Evolutionary conservation across 1,139 yeast genomes (phyloP).

Genomic region (Hansenula sp.): DNA sequence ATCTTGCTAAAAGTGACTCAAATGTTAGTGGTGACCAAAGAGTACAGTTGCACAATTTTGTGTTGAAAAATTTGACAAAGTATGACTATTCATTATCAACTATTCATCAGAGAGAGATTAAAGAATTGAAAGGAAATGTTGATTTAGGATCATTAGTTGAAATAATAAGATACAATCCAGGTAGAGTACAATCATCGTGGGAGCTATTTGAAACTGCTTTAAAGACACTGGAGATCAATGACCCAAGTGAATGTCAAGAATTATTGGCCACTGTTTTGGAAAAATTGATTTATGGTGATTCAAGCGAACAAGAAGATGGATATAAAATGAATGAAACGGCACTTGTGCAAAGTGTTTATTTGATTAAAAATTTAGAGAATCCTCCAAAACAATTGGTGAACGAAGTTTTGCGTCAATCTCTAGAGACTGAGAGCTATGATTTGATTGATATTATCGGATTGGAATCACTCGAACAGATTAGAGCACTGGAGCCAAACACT

Average conservation of each 20-base stretch:
- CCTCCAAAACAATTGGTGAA: slow-evolving; percentile 1
- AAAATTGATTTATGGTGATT: slow-evolving; percentile 22
- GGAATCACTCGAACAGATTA: neutral
- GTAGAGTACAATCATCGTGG: slow-evolving; percentile 21
- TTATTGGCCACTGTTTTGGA: slow-evolving; percentile 11
- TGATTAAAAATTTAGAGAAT: neutral
- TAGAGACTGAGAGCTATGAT: neutral
- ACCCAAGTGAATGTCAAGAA: slow-evolving; percentile 3
- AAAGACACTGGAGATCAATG: neutral
- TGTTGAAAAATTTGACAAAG: slow-evolving; percentile 11
- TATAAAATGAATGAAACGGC: slow-evolving; percentile 7
- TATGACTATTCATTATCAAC: slow-evolving; percentile 16
- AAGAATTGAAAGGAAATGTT: slow-evolving; percentile 8
- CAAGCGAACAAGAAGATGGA: slow-evolving; percentile 15
- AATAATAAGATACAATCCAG: slow-evolving; percentile 19
- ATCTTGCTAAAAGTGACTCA: neutral
- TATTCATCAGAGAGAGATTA: slow-evolving; percentile 12
- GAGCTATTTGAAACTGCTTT: slow-evolving; percentile 17
- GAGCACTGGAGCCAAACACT: neutral
- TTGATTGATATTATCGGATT: neutral
- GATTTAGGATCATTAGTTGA: slow-evolving; percentile 11
- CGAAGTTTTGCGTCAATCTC: slow-evolving; percentile 3
- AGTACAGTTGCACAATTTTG: slow-evolving; percentile 15
- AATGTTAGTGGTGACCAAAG: neutral
- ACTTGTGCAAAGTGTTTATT: slow-evolving; percentile 7